Evolutionary conservation across 176 grass and related monocot genomes (phyloP).

Genomic region (Oryza officinalis): DNA sequence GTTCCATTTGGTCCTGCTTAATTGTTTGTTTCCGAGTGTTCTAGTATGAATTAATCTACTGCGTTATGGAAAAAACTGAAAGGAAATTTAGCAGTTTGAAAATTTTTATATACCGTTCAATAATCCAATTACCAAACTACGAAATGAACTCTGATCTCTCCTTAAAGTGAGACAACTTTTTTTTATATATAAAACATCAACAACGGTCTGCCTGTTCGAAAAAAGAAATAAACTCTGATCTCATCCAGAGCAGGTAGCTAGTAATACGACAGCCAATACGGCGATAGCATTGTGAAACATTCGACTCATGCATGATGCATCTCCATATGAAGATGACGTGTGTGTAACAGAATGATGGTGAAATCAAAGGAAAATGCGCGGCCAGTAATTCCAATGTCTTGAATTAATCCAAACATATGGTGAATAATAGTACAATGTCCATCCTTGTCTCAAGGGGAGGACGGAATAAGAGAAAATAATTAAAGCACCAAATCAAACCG

Average conservation of each 20-base stretch:
- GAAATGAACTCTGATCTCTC: not conserved
- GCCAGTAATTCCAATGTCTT: slow-evolving; percentile 26
- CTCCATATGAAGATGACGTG: not conserved
- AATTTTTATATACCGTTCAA: not conserved
- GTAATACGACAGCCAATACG: not conserved
- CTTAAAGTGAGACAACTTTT: too few species aligned
- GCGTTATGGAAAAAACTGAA: not conserved
- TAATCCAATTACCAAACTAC: not conserved
- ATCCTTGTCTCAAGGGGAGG: slow-evolving; percentile 35
- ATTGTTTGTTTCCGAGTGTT: not conserved
- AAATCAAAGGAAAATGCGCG: not conserved
- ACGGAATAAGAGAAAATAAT: slow-evolving; percentile 4
- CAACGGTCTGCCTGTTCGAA: too few species aligned
- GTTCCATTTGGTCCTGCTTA: not conserved
- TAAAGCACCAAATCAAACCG: slow-evolving; percentile 17
- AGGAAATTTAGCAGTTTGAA: not conserved
- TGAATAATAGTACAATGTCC: slow-evolving; percentile 41
- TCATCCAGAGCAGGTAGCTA: too few species aligned
- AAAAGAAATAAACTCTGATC: too few species aligned
- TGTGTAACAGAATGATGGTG: not conserved
- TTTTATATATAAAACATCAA: too few species aligned
- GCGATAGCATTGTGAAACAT: not conserved
- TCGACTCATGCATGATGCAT: not conserved
- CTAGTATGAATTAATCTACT: not conserved
- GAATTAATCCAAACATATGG: slow-evolving; percentile 39